Evolutionary conservation across 345 rosid species (phyloP).

Genomic region (Odontarrhena argentea): DNA sequence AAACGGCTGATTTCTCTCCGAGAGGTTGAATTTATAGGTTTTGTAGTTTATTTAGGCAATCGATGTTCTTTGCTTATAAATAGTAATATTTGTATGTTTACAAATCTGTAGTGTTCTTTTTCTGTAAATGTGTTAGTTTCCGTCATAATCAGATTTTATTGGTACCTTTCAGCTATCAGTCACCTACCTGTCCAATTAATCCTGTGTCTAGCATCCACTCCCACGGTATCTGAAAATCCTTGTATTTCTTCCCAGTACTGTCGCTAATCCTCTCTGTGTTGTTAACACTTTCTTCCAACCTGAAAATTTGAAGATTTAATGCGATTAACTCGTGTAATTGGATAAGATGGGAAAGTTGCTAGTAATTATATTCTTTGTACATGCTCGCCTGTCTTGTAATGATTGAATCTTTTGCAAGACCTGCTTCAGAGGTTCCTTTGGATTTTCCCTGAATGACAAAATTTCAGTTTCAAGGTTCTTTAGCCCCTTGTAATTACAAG

Average conservation of each 20-base stretch:
- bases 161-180: constrained; percentile 27
- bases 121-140: not conserved
- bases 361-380: constrained; percentile 48
- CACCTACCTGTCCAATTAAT: constrained; percentile 79
- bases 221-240: constrained; percentile 87
- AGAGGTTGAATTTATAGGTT: not conserved
- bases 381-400: constrained; percentile 96
- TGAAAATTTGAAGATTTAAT: constrained; percentile 41
- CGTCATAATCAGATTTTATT: constrained; percentile 27
- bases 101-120: constrained; percentile 3
- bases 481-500: constrained; percentile 67
- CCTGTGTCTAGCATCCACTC: constrained; percentile 89
- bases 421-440: constrained; percentile 52
- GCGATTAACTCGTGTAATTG: constrained; percentile 33
- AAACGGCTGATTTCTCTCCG: not conserved
- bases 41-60: constrained; percentile 7
- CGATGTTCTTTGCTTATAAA: constrained; percentile 6
- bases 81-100: not conserved
- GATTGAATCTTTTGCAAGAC: constrained; percentile 66
- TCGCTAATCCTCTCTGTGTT: constrained; percentile 68
- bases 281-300: constrained; percentile 74
- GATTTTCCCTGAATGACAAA: constrained; percentile 58
- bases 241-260: constrained; percentile 64
- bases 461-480: constrained; percentile 65
- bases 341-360: constrained; percentile 20